These are phyloP conservation scores for Cyclostephanos invisitatus DNA, from an alignment of 108 stramenopile genomes.

Conservation along the genomic window DNA sequence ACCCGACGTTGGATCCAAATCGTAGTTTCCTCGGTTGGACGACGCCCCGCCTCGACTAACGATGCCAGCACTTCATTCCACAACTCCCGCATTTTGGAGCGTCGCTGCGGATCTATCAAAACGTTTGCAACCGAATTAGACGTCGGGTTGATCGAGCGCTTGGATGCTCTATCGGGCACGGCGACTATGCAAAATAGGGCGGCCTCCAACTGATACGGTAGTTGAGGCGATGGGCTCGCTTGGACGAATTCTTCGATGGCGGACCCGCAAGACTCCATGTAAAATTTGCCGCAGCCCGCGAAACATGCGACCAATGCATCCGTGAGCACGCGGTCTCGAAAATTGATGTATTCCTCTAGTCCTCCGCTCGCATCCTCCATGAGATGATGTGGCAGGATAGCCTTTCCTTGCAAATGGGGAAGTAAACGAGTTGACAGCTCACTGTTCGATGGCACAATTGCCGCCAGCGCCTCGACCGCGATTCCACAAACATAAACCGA, in stretches of 20 bases:
- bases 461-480: slow-evolving; percentile 55
- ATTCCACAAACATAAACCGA: slow-evolving; percentile 65
- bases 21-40: slow-evolving; percentile 82
- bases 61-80: slow-evolving; percentile 88
- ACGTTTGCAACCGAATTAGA: slow-evolving; percentile 77
- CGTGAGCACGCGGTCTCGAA: slow-evolving; percentile 56
- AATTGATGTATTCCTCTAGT: slow-evolving; percentile 60
- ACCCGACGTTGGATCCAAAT: slow-evolving; percentile 89
- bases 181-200: slow-evolving; percentile 71
- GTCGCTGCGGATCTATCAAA: slow-evolving; percentile 85
- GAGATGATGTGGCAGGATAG: slow-evolving; percentile 66
- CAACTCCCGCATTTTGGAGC: slow-evolving; percentile 74
- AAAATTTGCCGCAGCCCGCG: slow-evolving; percentile 42
- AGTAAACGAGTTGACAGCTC: slow-evolving; percentile 56
- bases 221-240: slow-evolving; percentile 32
- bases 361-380: slow-evolving; percentile 40
- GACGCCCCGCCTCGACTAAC: slow-evolving; percentile 71
- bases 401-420: slow-evolving; percentile 72
- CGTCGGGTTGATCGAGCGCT: slow-evolving; percentile 60
- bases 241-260: slow-evolving; percentile 81
- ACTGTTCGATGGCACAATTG: slow-evolving; percentile 37
- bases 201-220: slow-evolving; percentile 75
- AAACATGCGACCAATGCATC: slow-evolving; percentile 64
- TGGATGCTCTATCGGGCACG: slow-evolving; percentile 46
- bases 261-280: slow-evolving; percentile 65